Evolutionary conservation across 2,329 filamentous ascomycete genomes (phyloP), one percentile per base, ranked within the genome.

Genomic region (Calonectria naviculata): DNA sequence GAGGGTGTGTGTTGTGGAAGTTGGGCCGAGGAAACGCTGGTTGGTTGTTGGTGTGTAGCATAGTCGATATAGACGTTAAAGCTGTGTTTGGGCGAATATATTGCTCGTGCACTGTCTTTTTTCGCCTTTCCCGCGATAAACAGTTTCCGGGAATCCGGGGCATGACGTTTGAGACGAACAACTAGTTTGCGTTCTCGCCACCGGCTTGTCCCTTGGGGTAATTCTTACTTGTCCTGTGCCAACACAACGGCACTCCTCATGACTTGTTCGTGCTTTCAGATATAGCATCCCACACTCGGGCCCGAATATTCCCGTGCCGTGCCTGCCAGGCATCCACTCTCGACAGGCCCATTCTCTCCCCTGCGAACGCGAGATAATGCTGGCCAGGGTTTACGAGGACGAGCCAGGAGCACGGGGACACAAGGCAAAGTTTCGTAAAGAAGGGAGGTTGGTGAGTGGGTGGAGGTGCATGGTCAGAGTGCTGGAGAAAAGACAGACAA

Each of bases 291-390:
- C 13, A 26, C n/a, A 9, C n/a, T 28, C 13, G 29, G 31, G 42
- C 31, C 61, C 67, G 67, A 56, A 52, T 65, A 60, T 69, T 65
- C 52, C 67, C 67, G 67, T 41, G 24, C 65, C 24, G 47, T 29
- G 10, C 6, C 24, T 36, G 19, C 21, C 29, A 24, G 42, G 21
- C 34, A 44, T 34, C 47, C 60, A n/a, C 61, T 29, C 26, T 24
- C 61, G 31, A 61, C 42, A 24, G 42, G n/a, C 31, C 7, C 36
- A 61, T 21, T n/a, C 1, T 13, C 17, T 15, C 41, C 52, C 41
- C 21, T 26, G 29, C 26, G 36, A 49, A 12, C 29, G 56, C 17
- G 56, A 21, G 56, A 44, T 26, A 58, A 38, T 58, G 26, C 38
- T 29, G 42, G 52, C 41, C 47, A 61, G 54, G 46, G 36, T n/a